Evolutionary conservation across 2,329 filamentous ascomycete species (phyloP), one percentile per base, ranked within the genome.

Genomic region (Trichophyton mentagrophytes): DNA sequence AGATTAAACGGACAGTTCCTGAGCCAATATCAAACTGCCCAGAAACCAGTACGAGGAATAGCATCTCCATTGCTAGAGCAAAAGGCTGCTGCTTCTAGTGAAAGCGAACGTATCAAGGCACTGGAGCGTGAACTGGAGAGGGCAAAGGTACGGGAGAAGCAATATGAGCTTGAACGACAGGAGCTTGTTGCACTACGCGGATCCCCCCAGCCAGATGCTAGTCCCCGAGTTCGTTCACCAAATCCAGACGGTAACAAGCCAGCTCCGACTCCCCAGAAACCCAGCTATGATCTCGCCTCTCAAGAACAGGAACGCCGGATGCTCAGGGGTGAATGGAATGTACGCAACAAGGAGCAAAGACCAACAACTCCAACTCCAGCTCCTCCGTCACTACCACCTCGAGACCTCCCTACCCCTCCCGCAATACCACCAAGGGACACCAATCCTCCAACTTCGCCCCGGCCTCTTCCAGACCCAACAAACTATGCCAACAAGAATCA

Each of bases 11-110:
- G 90, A 1, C 90, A 96, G 69, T 91, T 86, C 67, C 80, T 95
- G 58, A 92, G 88, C 69, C 88, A 96, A 70, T 95, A 96, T 70
- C 87, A 89, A 71, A 84, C 86, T 20, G 85, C 89, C 66, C 84
- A 88, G 69, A 72, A 78, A 63, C 69, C 72, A 60, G 66, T 67
- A 61, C 70, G 69, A 66, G 68, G 67, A 70, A 20, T 40, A 11
- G 74, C 62, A 69, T 69, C 68, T 64, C 74, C 69, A 20, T 73
- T 70, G 27, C 73, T 73, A 47, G 71, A 69, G 55, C 73, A 71
- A 17, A 77, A 78, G 60, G 77, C 76, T 25, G 73, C 77, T 1
- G 15, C 57, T 3, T 30, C 57, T 17, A 36, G 36, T 22, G 82
- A 92, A 71, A 83, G 79, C 64, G 82, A 80, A 64, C 84, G 90